A percentile compares a stretch with the other conserved stretches of the same genome.
Conservation (phyloP, 306 rosid species). For the Hippophae tibetana region DNA sequence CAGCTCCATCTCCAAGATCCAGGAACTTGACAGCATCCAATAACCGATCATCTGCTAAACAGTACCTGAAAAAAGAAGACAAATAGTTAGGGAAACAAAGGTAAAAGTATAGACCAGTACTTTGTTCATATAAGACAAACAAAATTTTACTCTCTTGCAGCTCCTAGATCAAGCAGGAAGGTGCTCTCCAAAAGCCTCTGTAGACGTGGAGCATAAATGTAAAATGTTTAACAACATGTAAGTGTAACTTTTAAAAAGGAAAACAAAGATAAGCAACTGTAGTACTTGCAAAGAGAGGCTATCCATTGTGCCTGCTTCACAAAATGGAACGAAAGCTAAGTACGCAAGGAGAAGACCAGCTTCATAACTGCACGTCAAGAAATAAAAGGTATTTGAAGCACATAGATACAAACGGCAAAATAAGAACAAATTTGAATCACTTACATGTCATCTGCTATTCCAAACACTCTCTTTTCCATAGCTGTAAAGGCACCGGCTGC, state of each 20-base stretch:
- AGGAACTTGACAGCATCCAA: slow-evolving; percentile 59
- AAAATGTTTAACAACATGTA: slow-evolving; percentile 4
- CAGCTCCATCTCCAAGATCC: slow-evolving; percentile 77
- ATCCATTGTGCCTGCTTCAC: slow-evolving; percentile 76
- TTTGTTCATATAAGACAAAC: slow-evolving; percentile 7
- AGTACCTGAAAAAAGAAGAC: slow-evolving; percentile 44
- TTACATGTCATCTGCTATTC: slow-evolving; percentile 95
- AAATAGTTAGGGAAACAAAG: not conserved
- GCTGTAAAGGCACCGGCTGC: slow-evolving; percentile 67
- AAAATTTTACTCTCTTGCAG: slow-evolving; percentile 65
- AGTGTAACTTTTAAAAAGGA: slow-evolving; percentile 1
- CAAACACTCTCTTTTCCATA: slow-evolving; percentile 85
- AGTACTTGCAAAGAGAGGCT: slow-evolving; percentile 87
- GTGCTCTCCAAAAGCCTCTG: slow-evolving; percentile 96
- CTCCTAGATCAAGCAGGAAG: slow-evolving; percentile 71
- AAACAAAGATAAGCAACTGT: slow-evolving; percentile 10
- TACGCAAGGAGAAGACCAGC: slow-evolving; percentile 90
- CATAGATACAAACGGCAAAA: slow-evolving; percentile 13
- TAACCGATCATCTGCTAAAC: slow-evolving; percentile 68
- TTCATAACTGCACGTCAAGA: slow-evolving; percentile 58
- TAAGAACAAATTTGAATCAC: slow-evolving; percentile 18
- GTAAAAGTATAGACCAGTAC: not conserved
- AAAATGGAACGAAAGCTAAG: slow-evolving; percentile 84
- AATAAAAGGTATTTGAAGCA: slow-evolving; percentile 12
- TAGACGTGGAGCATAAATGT: slow-evolving; percentile 18